Conservation (phyloP, 139 green algal species). For the Parachlorella kessleri region DNA sequence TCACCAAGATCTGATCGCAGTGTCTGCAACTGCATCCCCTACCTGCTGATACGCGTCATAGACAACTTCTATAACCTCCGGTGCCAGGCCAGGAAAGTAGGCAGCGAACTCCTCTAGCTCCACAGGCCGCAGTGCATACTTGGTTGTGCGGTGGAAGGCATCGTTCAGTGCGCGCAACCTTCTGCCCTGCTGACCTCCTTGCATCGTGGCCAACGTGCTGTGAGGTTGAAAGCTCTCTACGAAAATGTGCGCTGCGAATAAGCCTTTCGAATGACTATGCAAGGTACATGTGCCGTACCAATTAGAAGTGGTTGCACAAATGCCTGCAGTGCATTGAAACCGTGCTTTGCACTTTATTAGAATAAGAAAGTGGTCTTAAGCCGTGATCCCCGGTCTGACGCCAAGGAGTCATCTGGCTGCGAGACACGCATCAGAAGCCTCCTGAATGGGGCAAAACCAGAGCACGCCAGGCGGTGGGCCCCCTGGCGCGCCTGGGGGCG, state of each 20-base stretch:
- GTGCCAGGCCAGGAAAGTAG: not conserved
- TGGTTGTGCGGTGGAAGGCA: conserved; percentile 37
- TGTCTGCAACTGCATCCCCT: not conserved
- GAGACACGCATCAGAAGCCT: too few relatives aligned
- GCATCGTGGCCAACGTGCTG: not conserved
- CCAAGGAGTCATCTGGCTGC: too few relatives aligned
- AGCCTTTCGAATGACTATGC: too few relatives aligned
- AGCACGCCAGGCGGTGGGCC: conserved; percentile 9
- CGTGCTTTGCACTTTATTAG: too few relatives aligned
- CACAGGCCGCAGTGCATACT: conserved; percentile 25
- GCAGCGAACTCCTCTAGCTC: conserved; percentile 9
- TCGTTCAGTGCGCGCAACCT: conserved; percentile 28
- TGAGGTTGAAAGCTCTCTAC: not conserved
- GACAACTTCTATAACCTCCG: not conserved
- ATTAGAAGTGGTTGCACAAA: too few relatives aligned
- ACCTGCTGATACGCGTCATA: conserved; percentile 21
- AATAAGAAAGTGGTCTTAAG: too few relatives aligned
- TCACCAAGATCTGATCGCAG: not conserved
- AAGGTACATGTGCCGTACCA: too few relatives aligned
- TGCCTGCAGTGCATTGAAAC: too few relatives aligned
- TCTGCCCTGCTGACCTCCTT: not conserved
- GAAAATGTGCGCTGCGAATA: too few relatives aligned
- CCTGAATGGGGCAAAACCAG: conserved; percentile 34
- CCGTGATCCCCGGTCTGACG: too few relatives aligned
- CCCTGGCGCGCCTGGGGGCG: conserved; percentile 5